Base-by-base conservation (phyloP, 2,329 filamentous ascomycete species). In the Botrytis sinoallii region DNA sequence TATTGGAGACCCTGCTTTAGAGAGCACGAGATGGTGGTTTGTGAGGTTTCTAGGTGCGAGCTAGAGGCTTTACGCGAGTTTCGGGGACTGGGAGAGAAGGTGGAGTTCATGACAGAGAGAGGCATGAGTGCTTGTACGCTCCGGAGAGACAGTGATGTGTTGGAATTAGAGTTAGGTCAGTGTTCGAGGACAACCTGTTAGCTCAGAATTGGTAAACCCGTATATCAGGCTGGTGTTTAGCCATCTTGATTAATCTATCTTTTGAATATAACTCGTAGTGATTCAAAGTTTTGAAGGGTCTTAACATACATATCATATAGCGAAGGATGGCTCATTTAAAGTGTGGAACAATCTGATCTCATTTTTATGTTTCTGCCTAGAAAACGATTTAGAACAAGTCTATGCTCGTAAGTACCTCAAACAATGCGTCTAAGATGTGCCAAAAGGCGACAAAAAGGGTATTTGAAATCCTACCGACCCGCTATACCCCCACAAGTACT, bases 381-480 rank as follows among this genome's bases (percentile, higher is more conserved):
- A 57, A 69, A 68, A 32, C 5, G 5, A 61, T 18, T 46, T 63
- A 38, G 35, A 46, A 40, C 14, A 42, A 35, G 57, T 44, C 46
- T 60, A 57, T 57, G n/a, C 22, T 12, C 46, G 9, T n/a, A 57
- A 42, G 25, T 20, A 42, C 38, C n/a, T 22, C 18, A 7, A 69
- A 38, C 18, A 42, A 69, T 40, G 29, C 32, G 52, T 35, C 20
- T 57, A 32, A 38, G 9, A 60, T 22, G 40, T 59, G 32, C 8
- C 29, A 25, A 44, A 68, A 46, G 57, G 22, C 22, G 55, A 52
- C 44, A 72, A 14, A 68, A 72, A 20, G 71, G 64, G 71, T 72
- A 68, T 69, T 60, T 57, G n/a, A 42, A 59, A 59, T 72, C 71
- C 71, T 69, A 48, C 52, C 16, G 20, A 46, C 48, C 60, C 32